Evolutionary conservation across 2,329 filamentous ascomycete species (phyloP).

Genomic region (Elsinoe batatas): DNA sequence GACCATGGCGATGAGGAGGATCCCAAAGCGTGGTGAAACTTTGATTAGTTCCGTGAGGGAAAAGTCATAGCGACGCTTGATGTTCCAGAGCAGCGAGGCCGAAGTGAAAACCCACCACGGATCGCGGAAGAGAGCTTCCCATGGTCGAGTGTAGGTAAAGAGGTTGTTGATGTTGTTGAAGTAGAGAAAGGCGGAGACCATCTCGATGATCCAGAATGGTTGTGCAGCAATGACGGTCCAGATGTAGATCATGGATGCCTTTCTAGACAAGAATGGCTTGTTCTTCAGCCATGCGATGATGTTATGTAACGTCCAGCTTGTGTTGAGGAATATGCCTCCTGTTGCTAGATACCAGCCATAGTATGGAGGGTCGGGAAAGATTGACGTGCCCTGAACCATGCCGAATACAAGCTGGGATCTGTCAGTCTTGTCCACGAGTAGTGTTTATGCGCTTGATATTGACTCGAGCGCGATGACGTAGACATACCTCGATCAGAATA

Average conservation of each 20-base stretch:
- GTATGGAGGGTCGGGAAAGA: conserved; percentile 32
- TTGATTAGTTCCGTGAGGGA: conserved; percentile 47
- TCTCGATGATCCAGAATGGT: conserved; percentile 56
- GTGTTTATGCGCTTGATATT: neutral
- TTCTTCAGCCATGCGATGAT: conserved; percentile 59
- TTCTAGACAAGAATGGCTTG: conserved; percentile 45
- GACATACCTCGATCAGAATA: conserved; percentile 39
- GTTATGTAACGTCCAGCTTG: conserved; percentile 56
- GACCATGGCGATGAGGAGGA: conserved; percentile 52
- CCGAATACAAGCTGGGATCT: conserved; percentile 43
- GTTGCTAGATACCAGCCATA: conserved; percentile 56
- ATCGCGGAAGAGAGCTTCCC: conserved; percentile 53
- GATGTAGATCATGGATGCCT: conserved; percentile 48
- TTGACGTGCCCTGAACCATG: conserved; percentile 42
- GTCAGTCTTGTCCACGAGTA: neutral
- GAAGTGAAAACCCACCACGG: conserved; percentile 61
- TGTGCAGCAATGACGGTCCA: conserved; percentile 48
- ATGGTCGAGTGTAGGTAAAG: conserved; percentile 37
- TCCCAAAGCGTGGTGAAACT: conserved; percentile 54
- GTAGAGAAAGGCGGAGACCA: conserved; percentile 56
- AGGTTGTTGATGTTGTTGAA: conserved; percentile 33
- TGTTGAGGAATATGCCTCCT: conserved; percentile 51
- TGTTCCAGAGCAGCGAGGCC: conserved; percentile 51
- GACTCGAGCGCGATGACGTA: conserved; percentile 27
- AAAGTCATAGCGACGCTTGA: conserved; percentile 53